Evolutionary conservation across 169 alveolate species (phyloP).

Genomic region (Plasmodium malariae): DNA sequence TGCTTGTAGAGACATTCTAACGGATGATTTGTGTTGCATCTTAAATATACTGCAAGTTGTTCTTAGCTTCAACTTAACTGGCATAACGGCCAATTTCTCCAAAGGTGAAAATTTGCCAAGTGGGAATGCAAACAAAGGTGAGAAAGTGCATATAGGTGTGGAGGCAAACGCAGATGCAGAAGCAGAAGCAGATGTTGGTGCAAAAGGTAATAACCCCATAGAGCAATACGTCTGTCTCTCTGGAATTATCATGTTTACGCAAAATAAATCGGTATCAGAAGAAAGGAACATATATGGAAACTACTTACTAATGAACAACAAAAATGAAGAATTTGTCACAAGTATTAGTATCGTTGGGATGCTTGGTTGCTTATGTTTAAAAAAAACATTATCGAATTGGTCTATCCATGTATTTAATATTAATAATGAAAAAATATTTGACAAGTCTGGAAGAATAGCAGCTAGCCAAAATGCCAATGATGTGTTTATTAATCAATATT

Average conservation of each 20-base stretch:
- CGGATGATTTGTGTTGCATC: conserved; percentile 43
- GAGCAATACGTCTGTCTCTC: conserved; percentile 19
- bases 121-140: not conserved
- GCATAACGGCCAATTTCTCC: conserved; percentile 54
- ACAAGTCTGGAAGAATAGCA: conserved; percentile 72
- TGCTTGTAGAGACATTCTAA: conserved; percentile 31
- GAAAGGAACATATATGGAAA: conserved; percentile 24
- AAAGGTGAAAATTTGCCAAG: not conserved
- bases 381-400: conserved; percentile 73
- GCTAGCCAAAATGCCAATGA: conserved; percentile 73
- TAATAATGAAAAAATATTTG: conserved; percentile 17
- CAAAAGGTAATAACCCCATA: not conserved
- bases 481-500: conserved; percentile 66
- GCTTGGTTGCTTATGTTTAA: conserved; percentile 42
- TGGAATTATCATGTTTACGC: conserved; percentile 48
- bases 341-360: conserved; percentile 52
- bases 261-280: conserved; percentile 4
- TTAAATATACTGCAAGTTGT: conserved; percentile 31
- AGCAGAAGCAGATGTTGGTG: not conserved
- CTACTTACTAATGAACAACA: conserved; percentile 59
- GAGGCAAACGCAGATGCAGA: not conserved
- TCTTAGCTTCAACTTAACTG: conserved; percentile 18
- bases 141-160: not conserved
- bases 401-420: conserved; percentile 35
- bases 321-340: conserved; percentile 65